Percentiles rank a stretch among this genome's conserved stretches.
Conservation (phyloP, 768 basidiomycete species). For the Phylloporus sp. region DNA sequence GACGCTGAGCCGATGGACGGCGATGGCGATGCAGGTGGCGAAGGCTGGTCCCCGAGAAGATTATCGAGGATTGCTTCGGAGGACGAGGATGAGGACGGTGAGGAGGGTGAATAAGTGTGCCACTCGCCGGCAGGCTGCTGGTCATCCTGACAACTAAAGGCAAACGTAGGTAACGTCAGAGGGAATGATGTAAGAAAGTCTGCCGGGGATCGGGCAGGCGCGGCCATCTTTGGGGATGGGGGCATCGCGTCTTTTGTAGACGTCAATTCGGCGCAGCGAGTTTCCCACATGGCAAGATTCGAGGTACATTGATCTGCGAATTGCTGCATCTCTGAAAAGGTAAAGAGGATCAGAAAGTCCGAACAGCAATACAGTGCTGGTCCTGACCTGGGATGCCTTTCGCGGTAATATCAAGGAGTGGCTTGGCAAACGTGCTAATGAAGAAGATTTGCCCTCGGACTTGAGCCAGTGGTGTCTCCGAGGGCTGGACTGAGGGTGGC, state of each 20-base stretch:
- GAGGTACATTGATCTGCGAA: slow-evolving; percentile 63
- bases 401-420: slow-evolving; percentile 73
- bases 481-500: slow-evolving; percentile 48
- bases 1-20: slow-evolving; percentile 27
- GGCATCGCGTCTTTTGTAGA: slow-evolving; percentile 14
- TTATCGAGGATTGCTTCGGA: slow-evolving; percentile 25
- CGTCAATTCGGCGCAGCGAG: slow-evolving; percentile 39
- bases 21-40: slow-evolving; percentile 26
- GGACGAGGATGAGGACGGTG: slow-evolving; percentile 27
- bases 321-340: slow-evolving; percentile 52
- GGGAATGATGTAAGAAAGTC: slow-evolving; percentile 53
- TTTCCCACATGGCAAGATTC: slow-evolving; percentile 70
- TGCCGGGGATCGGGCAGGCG: slow-evolving; percentile 32
- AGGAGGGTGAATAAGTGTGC: slow-evolving; percentile 27
- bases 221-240: slow-evolving; percentile 6
- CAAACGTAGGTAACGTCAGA: slow-evolving; percentile 47
- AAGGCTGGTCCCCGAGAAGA: slow-evolving; percentile 17
- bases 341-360: slow-evolving; percentile 15
- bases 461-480: slow-evolving; percentile 53
- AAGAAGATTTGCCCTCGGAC: slow-evolving; percentile 88
- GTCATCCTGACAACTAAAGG: slow-evolving; percentile 28
- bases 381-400: slow-evolving; percentile 66
- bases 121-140: slow-evolving; percentile 21
- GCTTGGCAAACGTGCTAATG: slow-evolving; percentile 74
- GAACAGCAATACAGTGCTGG: not conserved